A percentile compares a stretch with the other conserved stretches of the same genome.
phyloP scores from a whole-genome alignment of 768 basidiomycete genomes.

The Termitomyces titanicus region DNA sequence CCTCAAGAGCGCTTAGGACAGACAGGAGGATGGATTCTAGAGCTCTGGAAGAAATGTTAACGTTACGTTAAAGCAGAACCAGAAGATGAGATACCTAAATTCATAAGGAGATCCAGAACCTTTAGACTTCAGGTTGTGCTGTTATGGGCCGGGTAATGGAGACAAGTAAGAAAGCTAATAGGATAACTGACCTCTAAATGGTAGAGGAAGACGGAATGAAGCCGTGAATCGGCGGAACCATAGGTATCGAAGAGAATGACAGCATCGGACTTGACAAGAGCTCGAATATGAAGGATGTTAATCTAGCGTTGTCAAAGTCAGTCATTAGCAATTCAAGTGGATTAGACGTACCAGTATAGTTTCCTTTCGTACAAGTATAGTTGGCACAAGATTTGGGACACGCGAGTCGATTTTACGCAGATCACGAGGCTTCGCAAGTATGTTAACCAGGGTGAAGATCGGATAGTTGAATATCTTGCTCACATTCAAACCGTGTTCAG shows the following conservation, averaged over 20 bases:
- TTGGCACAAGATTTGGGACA: conserved; percentile 91
- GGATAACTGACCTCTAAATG: conserved; percentile 68
- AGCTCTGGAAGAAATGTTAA: conserved; percentile 49
- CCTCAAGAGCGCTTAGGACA: conserved; percentile 88
- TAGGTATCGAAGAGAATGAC: conserved; percentile 92
- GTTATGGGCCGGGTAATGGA: conserved; percentile 6
- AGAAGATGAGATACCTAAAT: conserved; percentile 56
- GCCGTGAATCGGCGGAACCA: conserved; percentile 80
- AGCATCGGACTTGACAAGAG: conserved; percentile 89
- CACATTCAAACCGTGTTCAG: conserved; percentile 88
- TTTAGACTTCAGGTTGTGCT: conserved; percentile 84
- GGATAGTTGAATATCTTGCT: conserved; percentile 26
- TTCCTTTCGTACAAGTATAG: conserved; percentile 85
- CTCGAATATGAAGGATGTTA: conserved; percentile 93
- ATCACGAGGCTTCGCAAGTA: conserved; percentile 73
- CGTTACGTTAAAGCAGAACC: conserved; percentile 10
- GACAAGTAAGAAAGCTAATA: conserved; percentile 3
- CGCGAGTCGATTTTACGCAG: conserved; percentile 95
- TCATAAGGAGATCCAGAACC: conserved; percentile 76
- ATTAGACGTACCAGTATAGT: conserved; percentile 69
- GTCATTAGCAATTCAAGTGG: not conserved
- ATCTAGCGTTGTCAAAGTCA: conserved; percentile 42
- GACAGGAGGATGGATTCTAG: conserved; percentile 91
- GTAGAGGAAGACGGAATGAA: conserved; percentile 86
- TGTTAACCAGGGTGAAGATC: conserved; percentile 17